Evolutionary conservation across 345 rosid genomes (phyloP).

Genomic region (Eucalyptus fibrosa): DNA sequence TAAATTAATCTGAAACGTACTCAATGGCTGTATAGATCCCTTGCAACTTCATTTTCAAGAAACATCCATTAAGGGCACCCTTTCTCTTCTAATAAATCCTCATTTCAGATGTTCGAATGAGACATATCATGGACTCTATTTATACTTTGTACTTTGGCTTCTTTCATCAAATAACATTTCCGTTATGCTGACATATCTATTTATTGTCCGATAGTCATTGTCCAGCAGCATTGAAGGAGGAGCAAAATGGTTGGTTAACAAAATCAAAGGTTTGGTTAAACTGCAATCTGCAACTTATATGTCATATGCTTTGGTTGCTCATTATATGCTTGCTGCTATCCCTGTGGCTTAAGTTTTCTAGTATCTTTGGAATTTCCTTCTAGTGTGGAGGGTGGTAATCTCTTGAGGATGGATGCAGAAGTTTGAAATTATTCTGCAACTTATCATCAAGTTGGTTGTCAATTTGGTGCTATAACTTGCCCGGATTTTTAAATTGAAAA

Average conservation of each 20-base stretch:
- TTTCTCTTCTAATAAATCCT: background rate
- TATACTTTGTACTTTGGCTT: background rate
- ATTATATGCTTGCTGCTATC: background rate
- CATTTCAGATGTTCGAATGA: background rate
- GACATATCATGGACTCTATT: background rate
- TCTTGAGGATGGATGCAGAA: background rate
- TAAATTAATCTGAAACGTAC: background rate
- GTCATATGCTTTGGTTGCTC: background rate
- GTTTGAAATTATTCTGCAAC: background rate
- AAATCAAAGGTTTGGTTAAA: slow-evolving; percentile 58
- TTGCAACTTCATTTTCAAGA: background rate
- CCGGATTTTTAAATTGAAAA: background rate
- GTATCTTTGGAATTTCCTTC: background rate
- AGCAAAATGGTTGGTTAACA: slow-evolving; percentile 87
- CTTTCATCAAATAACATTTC: background rate
- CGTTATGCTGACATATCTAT: background rate
- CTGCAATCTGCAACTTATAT: background rate
- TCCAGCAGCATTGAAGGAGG: slow-evolving; percentile 86
- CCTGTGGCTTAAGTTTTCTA: background rate
- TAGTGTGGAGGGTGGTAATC: background rate
- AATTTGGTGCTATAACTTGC: background rate
- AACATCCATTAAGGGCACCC: background rate
- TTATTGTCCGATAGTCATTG: slow-evolving; percentile 32
- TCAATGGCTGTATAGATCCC: background rate
- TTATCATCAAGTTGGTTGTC: background rate